A percentile compares a stretch with the other conserved stretches of the same genome.
These are phyloP conservation scores for Xylaria longipes DNA, from an alignment of 495 filamentous ascomycete genomes.

Conservation along the genomic window DNA sequence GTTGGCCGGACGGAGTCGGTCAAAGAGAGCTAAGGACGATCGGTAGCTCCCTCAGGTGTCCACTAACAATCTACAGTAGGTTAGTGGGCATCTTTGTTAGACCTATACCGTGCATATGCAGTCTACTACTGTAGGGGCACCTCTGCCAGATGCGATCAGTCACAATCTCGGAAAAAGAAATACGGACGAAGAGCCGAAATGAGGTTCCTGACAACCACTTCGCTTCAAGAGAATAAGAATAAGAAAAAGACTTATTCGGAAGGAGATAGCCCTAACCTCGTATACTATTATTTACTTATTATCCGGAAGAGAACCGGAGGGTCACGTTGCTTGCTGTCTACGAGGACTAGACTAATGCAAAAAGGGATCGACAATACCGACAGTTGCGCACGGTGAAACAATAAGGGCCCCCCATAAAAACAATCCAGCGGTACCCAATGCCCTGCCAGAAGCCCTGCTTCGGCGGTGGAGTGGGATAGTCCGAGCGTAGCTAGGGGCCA, in stretches of 20 bases:
- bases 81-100: neutral
- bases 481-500: neutral
- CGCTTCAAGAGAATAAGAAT: neutral
- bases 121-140: neutral
- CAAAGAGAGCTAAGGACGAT: slow-evolving; percentile 8
- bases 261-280: neutral
- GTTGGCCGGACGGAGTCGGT: slow-evolving; percentile 18
- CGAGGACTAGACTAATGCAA: neutral
- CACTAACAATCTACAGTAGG: neutral
- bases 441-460: neutral
- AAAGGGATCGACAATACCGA: neutral
- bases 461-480: neutral
- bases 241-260: neutral
- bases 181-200: neutral
- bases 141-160: neutral
- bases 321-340: neutral
- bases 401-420: neutral
- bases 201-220: neutral
- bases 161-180: neutral
- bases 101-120: slow-evolving; percentile 2
- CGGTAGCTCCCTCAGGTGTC: neutral
- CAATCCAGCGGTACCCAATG: neutral
- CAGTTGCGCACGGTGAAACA: neutral
- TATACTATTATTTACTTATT: neutral
- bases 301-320: slow-evolving; percentile 1